Base-by-base conservation (phyloP, 169 alveolate species). In the Theileria orientalis region DNA sequence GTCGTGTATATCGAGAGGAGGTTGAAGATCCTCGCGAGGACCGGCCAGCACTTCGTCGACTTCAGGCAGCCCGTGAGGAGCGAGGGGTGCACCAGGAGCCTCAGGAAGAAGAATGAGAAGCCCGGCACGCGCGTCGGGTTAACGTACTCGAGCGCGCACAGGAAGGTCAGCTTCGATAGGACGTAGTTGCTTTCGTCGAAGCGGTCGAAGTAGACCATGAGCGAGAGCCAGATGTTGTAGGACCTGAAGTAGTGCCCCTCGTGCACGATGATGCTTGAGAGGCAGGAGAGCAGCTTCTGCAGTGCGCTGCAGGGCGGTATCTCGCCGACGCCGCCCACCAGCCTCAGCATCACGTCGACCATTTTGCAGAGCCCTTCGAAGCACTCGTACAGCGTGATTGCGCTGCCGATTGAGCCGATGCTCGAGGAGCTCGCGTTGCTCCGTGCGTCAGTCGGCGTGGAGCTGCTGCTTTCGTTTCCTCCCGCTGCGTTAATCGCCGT, bases 81-180 rank as follows among this genome's bases (percentile, higher is more conserved):
- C 61, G 92, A 75, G 60, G 94, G 86, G 82, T 96, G 97, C 21
- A 98, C 91, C 11, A 97, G 83, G 60, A 98, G 84, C 74, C 95
- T 97, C 29, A 97, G 73, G 99, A 99, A 98, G 35, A 98, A 94
- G 80, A 91, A 95, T 29, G 97, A 79, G 75, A 98, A 98, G n/a
- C 94, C 97, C 13, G 99, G 99, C 33, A 94, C 95, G 32, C 96
- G 80, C 64, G 83, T 69, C 49, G 99, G 97, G 77, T 90, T 90
- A 29, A 95, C 64, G 46, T 78, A 77, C 56, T 86, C 79, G 11
- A 87, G 75, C 35, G 84, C 85, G 59, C 87, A 66, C 16, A 92
- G 86, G 40, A 92, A 64, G 35, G 94, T 84, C 23, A 91, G 69
- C 25, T 88, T 73, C 63, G 86, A 85, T 21, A 86, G 82, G 37